Evolutionary conservation across 2,329 filamentous ascomycete species (phyloP), one percentile per base, ranked within the genome.

Genomic region (Pyrenophora tritici-repentis): DNA sequence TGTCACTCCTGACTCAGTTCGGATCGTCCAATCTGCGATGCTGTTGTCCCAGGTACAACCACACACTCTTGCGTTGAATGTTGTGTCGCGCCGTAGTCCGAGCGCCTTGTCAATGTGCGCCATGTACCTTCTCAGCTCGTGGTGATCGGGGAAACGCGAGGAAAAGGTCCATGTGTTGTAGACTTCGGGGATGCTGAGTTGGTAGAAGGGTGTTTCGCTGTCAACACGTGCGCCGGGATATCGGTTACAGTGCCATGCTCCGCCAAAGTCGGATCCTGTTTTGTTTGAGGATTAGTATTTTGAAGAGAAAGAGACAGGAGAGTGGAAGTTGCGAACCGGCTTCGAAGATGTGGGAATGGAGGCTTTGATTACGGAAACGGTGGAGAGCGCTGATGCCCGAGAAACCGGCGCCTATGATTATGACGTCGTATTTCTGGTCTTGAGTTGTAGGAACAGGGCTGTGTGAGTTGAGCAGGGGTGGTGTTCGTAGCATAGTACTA

Each of bases 51-150:
- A 83, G 1, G 65, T 58, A 1, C 76, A 78, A 2, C 66, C 72
- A 5, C 71, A 63, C 1, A 83, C 76, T 6, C 67, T 69, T 8
- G 73, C 73, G 20, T 77, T 66, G 63, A 81, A 84, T 3, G 48
- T 46, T 3, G 61, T 55, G 31, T 69, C 66, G 36, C 65, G 64
- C 2, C 59, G 47, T 0, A 71, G 52, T 5, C 53, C 42, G 2
- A 67, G 54, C 1, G 52, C 53, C 14, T 56, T 52, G 22, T 68
- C 66, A 1, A 63, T 40, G 32, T 70, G 66, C 6, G 53, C 57
- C 29, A 70, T 58, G 43, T 71, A 71, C 4, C 45, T 36, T 14
- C 61, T 51, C 0, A 71, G 46, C 40, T 70, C 68, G 10, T 31
- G 33, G 41, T 65, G 61, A 37, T 59, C 61, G 1, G 66, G 60